Evolutionary conservation across 805 yeast genomes (phyloP), one percentile per base, ranked within the genome.

Genomic region (Ogataea paradorogensis): DNA sequence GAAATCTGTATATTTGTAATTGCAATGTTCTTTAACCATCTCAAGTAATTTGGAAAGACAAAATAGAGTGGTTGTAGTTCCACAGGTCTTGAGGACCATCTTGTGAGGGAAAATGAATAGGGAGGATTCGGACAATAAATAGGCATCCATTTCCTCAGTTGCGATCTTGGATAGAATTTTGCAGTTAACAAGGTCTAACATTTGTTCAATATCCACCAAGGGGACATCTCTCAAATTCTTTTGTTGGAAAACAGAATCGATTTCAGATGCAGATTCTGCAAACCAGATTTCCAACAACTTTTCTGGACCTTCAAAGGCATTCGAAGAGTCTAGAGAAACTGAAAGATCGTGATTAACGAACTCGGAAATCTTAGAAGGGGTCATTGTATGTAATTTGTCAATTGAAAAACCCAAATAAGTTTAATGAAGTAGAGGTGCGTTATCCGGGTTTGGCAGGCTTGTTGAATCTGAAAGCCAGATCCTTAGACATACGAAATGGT

Each of bases 231-330:
- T 68, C 42, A 84, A 72, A 1, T 76, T 74, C 6, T 48, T 38
- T n/a, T 61, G 50, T 18, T 57, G 43, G 14, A 47, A 33, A 7
- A 36, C 42, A 3, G 37, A 16, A 4, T 15, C 32, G 7, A 23
- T 18, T 28, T 67, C 68, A 27, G 70, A 62, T 9, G 82, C 74
- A 22, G 46, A 35, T 5, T 41, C 42, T 52, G 81, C 80, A 59
- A 89, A 81, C 96, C 96, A 90, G 43, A 91, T 70, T 61, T 91
- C 96, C 29, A 93, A 70, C 42, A 91, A 70, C 63, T 91, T 93
- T 63, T 91, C 98, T 23, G 99, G 98, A 6, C 99, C 98, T 69
- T 91, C 98, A 59, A 91, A 91, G 2, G 97, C 96, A 57, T 80
- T 84, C 10, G 95, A 73, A 14, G 96, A 89, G 66, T 90, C 97